A percentile compares a stretch with the other conserved stretches of the same genome.
Evolutionary conservation across 805 yeast species (phyloP).

Genomic region (Ogataea parapolymorpha): DNA sequence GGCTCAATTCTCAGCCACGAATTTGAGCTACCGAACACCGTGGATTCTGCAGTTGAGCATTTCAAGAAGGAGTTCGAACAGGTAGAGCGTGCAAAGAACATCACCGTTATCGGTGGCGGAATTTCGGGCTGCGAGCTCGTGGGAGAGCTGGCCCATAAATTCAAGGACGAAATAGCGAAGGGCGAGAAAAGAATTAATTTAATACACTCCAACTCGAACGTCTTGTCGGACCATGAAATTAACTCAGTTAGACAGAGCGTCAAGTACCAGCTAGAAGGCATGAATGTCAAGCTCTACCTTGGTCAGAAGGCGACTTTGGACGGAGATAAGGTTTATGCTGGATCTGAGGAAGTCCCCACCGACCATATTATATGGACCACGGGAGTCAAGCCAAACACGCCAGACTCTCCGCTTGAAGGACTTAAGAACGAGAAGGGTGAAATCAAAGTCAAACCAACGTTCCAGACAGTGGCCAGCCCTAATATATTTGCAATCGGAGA

Average conservation of each 20-base stretch:
- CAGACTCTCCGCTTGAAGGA: constrained; percentile 4
- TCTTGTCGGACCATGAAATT: constrained; percentile 8
- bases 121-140: constrained; percentile 30
- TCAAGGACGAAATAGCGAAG: constrained; percentile 10
- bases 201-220: constrained; percentile 20
- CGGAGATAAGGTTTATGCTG: constrained; percentile 2
- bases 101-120: constrained; percentile 35
- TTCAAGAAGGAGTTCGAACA: constrained; percentile 12
- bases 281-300: constrained; percentile 9
- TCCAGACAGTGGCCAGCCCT: constrained; percentile 18
- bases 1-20: constrained; percentile 32
- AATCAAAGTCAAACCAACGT: constrained; percentile 20
- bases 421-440: constrained; percentile 14
- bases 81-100: constrained; percentile 23
- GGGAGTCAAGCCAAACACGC: constrained; percentile 9
- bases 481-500: constrained; percentile 36
- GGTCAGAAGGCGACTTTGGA: constrained; percentile 8
- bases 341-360: constrained; percentile 6
- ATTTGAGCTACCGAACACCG: constrained; percentile 8
- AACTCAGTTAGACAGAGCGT: constrained; percentile 2
- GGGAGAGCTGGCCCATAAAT: constrained; percentile 31
- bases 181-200: constrained; percentile 24
- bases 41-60: constrained; percentile 14
- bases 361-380: constrained; percentile 13
- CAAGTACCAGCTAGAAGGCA: constrained; percentile 1